Percentiles rank a stretch among this genome's conserved stretches.
Conservation (phyloP, 805 yeast species). For the Metschnikowia kofuensis region DNA sequence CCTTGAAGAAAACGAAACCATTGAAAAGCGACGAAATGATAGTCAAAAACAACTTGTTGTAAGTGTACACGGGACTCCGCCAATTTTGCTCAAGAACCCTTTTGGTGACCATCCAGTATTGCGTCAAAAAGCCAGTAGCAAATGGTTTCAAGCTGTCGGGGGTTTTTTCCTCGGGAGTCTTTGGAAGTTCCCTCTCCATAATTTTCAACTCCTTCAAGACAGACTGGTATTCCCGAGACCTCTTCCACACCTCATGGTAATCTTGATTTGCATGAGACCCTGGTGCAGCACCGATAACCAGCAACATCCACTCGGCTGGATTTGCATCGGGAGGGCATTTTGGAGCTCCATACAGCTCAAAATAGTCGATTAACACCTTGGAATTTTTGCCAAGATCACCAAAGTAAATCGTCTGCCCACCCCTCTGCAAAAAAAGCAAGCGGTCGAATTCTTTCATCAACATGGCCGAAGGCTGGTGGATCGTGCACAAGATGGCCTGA, state of each 20-base stretch:
- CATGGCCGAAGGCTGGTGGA: constrained; percentile 78
- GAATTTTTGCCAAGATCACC: constrained; percentile 76
- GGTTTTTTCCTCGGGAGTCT: constrained; percentile 15
- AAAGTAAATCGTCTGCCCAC: constrained; percentile 79
- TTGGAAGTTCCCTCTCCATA: constrained; percentile 58
- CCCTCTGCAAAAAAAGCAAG: constrained; percentile 61
- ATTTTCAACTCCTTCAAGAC: constrained; percentile 57
- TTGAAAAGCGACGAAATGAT: constrained; percentile 54
- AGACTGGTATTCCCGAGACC: constrained; percentile 58
- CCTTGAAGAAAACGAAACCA: constrained; percentile 73
- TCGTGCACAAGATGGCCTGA: constrained; percentile 73
- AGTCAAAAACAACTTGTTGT: constrained; percentile 58
- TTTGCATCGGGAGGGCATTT: constrained; percentile 42
- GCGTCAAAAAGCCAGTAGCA: constrained; percentile 16
- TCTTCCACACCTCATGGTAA: constrained; percentile 74
- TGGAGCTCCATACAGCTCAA: constrained; percentile 71
- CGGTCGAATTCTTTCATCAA: constrained; percentile 67
- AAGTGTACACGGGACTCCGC: constrained; percentile 62
- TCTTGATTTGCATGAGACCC: constrained; percentile 73
- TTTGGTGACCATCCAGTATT: constrained; percentile 16
- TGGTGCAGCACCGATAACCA: constrained; percentile 80
- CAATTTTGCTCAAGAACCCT: constrained; percentile 42
- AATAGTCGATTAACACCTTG: constrained; percentile 54
- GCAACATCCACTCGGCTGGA: constrained; percentile 69
- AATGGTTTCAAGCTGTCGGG: constrained; percentile 23